Evolutionary conservation across 2,329 filamentous ascomycete species (phyloP), one percentile per base, ranked within the genome.

Genomic region (Fusarium dimerum): DNA sequence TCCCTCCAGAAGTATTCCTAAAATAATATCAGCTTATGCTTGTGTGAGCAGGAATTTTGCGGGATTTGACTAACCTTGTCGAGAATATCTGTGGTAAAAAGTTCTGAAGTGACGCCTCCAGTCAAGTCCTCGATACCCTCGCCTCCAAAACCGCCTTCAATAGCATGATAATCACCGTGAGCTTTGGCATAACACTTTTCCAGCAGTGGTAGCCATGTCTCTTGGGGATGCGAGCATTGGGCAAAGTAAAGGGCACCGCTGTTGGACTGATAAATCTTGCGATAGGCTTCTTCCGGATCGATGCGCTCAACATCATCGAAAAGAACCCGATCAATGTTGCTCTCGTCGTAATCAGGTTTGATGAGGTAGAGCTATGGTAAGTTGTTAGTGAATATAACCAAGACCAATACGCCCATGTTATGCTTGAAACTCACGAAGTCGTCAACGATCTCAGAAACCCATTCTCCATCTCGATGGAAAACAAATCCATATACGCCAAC

Each of bases 401-500:
- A 26, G 20, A 5, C 20, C n/a, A n/a, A n/a, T n/a, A 26, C 20
- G 20, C 7, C 20, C 20, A 26, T 26, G 20, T 7, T 26, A 26
- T 26, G 20, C 20, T 26, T 26, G 13, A 7, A n/a, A 42, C 45
- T 1, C 59, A 76, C 73, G 58, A 81, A 81, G 63, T 83, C 80
- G 49, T 83, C 80, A 40, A 83, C 80, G 59, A 83, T 80, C 66
- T 81, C 79, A 1, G 77, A 81, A 57, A 80, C 74, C 79, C 89
- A 93, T 68, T 89, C 88, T 17, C 88, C 88, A 61, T 93, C 90
- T 60, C 89, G 82, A 70, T 89, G 84, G 66, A 94, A 93, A 11
- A 94, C 89, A 60, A 94, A 94, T 1, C 90, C 90, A 61, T 94
- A 94, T 1, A 93, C 89, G 12, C 90, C 90, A 3, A 92, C 83